A percentile compares a stretch with the other conserved stretches of the same genome.
Evolutionary conservation across 176 grass and related monocot species (phyloP).

Genomic region (Triticum urartu): DNA sequence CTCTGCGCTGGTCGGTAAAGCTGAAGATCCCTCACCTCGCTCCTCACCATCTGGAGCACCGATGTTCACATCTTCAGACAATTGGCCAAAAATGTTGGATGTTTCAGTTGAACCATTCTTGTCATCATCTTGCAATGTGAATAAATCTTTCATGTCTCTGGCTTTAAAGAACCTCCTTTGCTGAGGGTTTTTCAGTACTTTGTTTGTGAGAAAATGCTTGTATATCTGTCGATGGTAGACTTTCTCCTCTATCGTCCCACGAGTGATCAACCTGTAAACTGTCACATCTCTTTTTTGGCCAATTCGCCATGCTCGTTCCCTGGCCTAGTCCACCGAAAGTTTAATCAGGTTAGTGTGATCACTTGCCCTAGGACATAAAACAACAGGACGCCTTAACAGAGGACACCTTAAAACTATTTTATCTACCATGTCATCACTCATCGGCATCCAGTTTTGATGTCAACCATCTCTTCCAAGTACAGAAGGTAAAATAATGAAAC

Average conservation of each 20-base stretch:
- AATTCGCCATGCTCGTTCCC: slow-evolving; percentile 93
- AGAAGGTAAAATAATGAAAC: not conserved
- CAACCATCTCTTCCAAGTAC: not conserved
- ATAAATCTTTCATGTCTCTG: slow-evolving; percentile 97
- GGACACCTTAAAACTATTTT: not conserved
- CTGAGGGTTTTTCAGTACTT: slow-evolving; percentile 89
- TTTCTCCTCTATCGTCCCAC: slow-evolving; percentile 96
- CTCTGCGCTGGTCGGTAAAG: slow-evolving; percentile 17
- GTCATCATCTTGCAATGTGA: slow-evolving; percentile 45
- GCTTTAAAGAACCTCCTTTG: slow-evolving; percentile 93
- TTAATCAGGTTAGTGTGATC: slow-evolving; percentile 23
- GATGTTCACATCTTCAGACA: slow-evolving; percentile 70
- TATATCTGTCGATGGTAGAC: slow-evolving; percentile 93
- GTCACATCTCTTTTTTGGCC: slow-evolving; percentile 88
- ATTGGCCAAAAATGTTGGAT: slow-evolving; percentile 77
- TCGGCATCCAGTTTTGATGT: slow-evolving; percentile 12
- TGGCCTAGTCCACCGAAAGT: slow-evolving; percentile 57
- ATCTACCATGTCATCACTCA: not conserved
- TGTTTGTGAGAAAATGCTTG: slow-evolving; percentile 94
- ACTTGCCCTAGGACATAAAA: not conserved
- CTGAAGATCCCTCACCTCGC: slow-evolving; percentile 14
- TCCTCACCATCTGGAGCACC: slow-evolving; percentile 33
- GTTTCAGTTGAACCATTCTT: slow-evolving; percentile 61
- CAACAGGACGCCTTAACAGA: not conserved
- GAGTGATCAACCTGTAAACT: slow-evolving; percentile 85